These are phyloP conservation scores for Angomonas desouzai DNA, from an alignment of 208 protist species.

Conservation along the genomic window DNA sequence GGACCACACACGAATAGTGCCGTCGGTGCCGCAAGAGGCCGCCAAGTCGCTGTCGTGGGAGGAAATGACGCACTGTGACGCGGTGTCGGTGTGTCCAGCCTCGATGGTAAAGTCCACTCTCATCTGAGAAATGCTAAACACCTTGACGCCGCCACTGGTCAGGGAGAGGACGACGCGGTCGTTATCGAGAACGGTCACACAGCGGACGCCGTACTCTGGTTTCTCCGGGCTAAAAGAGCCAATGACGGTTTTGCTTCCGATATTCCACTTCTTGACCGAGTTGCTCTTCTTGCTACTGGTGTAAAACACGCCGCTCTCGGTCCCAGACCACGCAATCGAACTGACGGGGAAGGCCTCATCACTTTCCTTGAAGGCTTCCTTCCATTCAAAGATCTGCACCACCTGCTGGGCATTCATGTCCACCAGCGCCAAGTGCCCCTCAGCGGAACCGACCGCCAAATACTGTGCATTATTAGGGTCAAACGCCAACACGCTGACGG, in stretches of 20 bases:
- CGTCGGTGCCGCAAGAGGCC: slow-evolving; percentile 78
- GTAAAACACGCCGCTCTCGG: slow-evolving; percentile 62
- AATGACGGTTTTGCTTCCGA: slow-evolving; percentile 48
- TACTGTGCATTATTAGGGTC: slow-evolving; percentile 62
- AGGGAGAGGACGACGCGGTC: slow-evolving; percentile 57
- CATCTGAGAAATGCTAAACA: slow-evolving; percentile 64
- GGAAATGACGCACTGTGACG: slow-evolving; percentile 68
- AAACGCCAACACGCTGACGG: slow-evolving; percentile 60
- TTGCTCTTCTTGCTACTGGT: slow-evolving; percentile 54
- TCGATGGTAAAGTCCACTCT: slow-evolving; percentile 48
- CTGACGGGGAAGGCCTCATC: slow-evolving; percentile 23
- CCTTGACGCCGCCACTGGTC: slow-evolving; percentile 59
- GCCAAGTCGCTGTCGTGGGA: slow-evolving; percentile 74
- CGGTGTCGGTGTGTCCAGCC: slow-evolving; percentile 77
- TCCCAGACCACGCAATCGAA: slow-evolving; percentile 62
- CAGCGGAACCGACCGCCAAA: slow-evolving; percentile 63
- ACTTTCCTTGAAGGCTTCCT: slow-evolving; percentile 20
- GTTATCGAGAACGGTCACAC: slow-evolving; percentile 41
- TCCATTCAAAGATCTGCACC: slow-evolving; percentile 53
- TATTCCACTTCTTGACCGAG: slow-evolving; percentile 62
- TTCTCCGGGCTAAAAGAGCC: slow-evolving; percentile 30
- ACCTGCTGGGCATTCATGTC: slow-evolving; percentile 40
- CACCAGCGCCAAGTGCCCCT: slow-evolving; percentile 63
- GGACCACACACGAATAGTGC: slow-evolving; percentile 86
- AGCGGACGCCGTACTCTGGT: slow-evolving; percentile 19